Base-by-base conservation (phyloP, 345 rosid species). In the Schrenkiella parvula region DNA sequence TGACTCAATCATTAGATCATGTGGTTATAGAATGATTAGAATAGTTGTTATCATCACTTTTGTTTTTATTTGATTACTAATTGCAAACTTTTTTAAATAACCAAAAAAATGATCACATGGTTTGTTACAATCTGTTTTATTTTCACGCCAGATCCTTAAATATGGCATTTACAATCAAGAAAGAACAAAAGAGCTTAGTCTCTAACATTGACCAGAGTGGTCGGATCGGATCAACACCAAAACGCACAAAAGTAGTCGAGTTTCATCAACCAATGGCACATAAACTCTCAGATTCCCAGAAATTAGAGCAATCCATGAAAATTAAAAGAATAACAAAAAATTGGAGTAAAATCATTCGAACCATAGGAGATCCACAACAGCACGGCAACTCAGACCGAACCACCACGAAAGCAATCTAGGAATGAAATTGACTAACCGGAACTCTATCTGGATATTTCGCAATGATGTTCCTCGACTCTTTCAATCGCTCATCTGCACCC, bases 391-490 rank as follows among this genome's bases (percentile, higher is more conserved):
- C 1, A 44, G 18, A 34, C 54, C 29, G 6, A 62, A 42, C 35
- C 55, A 72, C 14, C 64, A 65, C 13, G 62, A 59, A 59, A 58
- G 31, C 4, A 26, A 60, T 21, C 29, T 14, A 23, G 23, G 4
- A 18, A 59, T 19, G 12, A 1, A 46, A 62, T 2, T 2, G 12
- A 42, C 87, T 80, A 59, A 89, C 92, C 26, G 96, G 96, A 75
- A 87, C 81, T 72, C 96, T 75, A 63, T 84, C 88, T 17, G 90
- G 87, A 50, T 89, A 84, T 80, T 89, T 89, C 21, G 72, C 68
- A 32, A 73, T 46, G 53, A 89, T 87, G 66, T 61, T 67, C 29
- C 56, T 82, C 8, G 96, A 86, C 26, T 89, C 96, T n/a, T 83
- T 82, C 13, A 84, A 38, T 50, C 92, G 57, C 51, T 87, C 83